phyloP scores from a whole-genome alignment of 1,284 basidiomycete species.

The Peniophora sp. region DNA sequence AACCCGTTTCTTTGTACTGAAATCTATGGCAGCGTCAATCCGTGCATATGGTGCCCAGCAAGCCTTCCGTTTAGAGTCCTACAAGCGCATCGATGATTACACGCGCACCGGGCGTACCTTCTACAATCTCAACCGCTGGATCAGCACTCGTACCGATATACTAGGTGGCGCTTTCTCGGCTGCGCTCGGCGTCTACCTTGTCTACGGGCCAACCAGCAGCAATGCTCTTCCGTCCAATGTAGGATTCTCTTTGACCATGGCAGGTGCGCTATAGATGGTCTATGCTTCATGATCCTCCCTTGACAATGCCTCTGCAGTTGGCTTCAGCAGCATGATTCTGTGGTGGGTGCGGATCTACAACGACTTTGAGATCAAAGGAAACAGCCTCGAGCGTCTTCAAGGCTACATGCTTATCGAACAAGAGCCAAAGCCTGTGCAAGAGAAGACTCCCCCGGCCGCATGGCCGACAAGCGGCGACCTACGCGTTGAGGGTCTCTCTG shows the following conservation, averaged over 20 bases:
- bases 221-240: constrained; percentile 34
- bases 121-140: constrained; percentile 55
- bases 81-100: constrained; percentile 40
- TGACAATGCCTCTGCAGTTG: constrained; percentile 23
- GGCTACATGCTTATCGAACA: constrained; percentile 68
- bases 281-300: not conserved
- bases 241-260: constrained; percentile 45
- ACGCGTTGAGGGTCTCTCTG: constrained; percentile 50
- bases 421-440: constrained; percentile 44
- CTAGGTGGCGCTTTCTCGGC: constrained; percentile 45
- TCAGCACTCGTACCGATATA: constrained; percentile 43
- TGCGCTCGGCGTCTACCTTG: constrained; percentile 43
- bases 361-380: constrained; percentile 52
- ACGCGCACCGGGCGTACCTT: constrained; percentile 36
- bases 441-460: constrained; percentile 61
- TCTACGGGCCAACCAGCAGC: constrained; percentile 34
- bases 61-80: constrained; percentile 37
- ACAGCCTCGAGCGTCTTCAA: constrained; percentile 67
- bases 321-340: constrained; percentile 48
- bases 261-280: constrained; percentile 20
- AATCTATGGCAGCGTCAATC: constrained; percentile 40
- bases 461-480: constrained; percentile 74
- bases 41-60: constrained; percentile 50
- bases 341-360: constrained; percentile 47
- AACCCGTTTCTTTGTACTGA: not conserved